Evolutionary conservation across 1,284 basidiomycete species (phyloP).

Genomic region (Uromyces viciae-fabae): DNA sequence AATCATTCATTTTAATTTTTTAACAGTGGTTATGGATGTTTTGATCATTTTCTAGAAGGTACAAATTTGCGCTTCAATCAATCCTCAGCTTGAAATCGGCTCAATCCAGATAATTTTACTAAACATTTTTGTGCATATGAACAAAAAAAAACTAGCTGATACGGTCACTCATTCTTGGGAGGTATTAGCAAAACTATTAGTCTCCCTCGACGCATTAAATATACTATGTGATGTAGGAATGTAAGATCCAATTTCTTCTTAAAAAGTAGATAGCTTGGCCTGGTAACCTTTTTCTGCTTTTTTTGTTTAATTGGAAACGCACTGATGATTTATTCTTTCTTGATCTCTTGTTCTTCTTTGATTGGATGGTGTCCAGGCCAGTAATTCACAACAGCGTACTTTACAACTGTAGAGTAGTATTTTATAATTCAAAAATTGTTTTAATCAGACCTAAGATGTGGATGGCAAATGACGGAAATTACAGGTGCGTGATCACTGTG

Average conservation of each 20-base stretch:
- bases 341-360: background rate
- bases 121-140: no score
- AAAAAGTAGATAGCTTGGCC: no score
- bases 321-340: background rate
- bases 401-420: conserved; percentile 40
- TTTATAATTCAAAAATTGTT: conserved; percentile 41
- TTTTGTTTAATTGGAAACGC: no score
- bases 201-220: conserved; percentile 69
- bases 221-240: conserved; percentile 93
- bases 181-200: conserved; percentile 76
- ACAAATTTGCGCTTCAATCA: background rate
- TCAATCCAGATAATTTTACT: no score
- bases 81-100: no score
- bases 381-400: conserved; percentile 33
- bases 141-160: conserved; percentile 63
- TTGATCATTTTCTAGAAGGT: conserved; percentile 84
- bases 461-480: conserved; percentile 45
- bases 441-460: conserved; percentile 39
- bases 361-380: conserved; percentile 23
- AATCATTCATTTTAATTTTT: no score
- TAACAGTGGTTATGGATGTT: conserved; percentile 81
- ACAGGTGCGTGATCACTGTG: conserved; percentile 34
- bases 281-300: no score
- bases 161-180: conserved; percentile 96
- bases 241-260: conserved; percentile 59